Base-by-base conservation (phyloP, 202 grass and related monocot species). In the Miscanthus sacchariflorus region DNA sequence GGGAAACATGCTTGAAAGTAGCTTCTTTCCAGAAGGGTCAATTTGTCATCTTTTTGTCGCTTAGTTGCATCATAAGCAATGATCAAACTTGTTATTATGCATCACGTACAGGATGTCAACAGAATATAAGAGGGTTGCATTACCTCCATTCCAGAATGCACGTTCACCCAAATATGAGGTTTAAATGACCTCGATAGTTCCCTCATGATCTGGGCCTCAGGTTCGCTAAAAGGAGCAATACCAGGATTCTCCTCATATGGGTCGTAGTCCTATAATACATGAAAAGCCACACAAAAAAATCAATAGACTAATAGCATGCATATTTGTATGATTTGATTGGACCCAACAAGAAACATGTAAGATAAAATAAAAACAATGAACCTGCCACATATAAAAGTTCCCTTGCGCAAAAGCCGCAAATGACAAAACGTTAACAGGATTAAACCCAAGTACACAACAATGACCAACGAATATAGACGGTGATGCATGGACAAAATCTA, bases 61-160 rank as follows among this genome's bases (percentile, higher is more conserved):
- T 36, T 23, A 59, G 17, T 19, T n/a, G 49, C 46, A 77, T 12
- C 13, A 58, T n/a, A 36, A 36, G 30, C 48, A 36, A 33, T 56
- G 17, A n/a, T 56, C 74, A 36, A n/a, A 36, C 74, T 54, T 56
- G 30, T n/a, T 77, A 35, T 21, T 56, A 59, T 4, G 18, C 52
- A 33, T 58, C 75, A 13, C 5, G 4, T 13, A 39, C 24, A 76
- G 10, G 50, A 38, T 56, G 35, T 5, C 18, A n/a, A 21, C 49
- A 77, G 28, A 58, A 72, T 18, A 61, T 13, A 49, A 13, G 80
- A 77, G 38, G 45, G 33, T 72, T 73, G 44, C 7, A 52, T 88
- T 93, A 96, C 97, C 94, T 99, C 97, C 93, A 96, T 99, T 90
- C 97, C 97, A 77, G 97, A 99, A 81, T 99, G 97, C 78, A 99